These are phyloP conservation scores for Cryptococcus sp. DNA, from an alignment of 1,284 basidiomycete genomes.

Conservation along the genomic window DNA sequence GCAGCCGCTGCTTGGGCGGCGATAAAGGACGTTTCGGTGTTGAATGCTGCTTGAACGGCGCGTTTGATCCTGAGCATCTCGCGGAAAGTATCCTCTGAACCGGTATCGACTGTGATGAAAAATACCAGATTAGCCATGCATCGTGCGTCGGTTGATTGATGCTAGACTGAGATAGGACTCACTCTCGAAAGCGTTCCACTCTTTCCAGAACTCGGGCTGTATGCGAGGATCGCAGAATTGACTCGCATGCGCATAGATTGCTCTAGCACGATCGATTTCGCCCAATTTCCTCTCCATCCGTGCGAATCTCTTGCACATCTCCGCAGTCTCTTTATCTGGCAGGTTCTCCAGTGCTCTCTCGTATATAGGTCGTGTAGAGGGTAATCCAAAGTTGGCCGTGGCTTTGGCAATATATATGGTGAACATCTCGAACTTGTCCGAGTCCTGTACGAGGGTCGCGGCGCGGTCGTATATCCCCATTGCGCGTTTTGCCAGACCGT, in stretches of 20 bases:
- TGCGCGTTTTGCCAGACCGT: conserved; percentile 90
- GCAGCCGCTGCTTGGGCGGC: conserved; percentile 79
- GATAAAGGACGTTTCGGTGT: conserved; percentile 84
- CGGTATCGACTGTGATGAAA: conserved; percentile 68
- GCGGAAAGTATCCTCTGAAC: conserved; percentile 97
- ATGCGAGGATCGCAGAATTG: conserved; percentile 97
- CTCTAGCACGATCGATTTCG: conserved; percentile 95
- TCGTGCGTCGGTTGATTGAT: not conserved
- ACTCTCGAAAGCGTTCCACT: conserved; percentile 95
- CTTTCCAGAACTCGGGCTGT: conserved; percentile 87
- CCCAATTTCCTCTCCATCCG: conserved; percentile 95
- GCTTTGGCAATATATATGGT: conserved; percentile 97
- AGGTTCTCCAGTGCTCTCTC: conserved; percentile 92
- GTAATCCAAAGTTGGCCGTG: conserved; percentile 90
- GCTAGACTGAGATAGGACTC: conserved; percentile 17
- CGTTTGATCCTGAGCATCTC: conserved; percentile 99
- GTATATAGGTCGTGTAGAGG: conserved; percentile 95
- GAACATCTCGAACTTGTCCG: conserved; percentile 98
- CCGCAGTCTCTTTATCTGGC: conserved; percentile 91
- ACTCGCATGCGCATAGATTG: conserved; percentile 94
- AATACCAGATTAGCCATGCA: conserved; percentile 7
- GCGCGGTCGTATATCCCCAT: conserved; percentile 97
- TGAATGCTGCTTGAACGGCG: conserved; percentile 97
- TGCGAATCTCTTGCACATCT: conserved; percentile 96
- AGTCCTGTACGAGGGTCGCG: conserved; percentile 76